Evolutionary conservation across 1,139 yeast species (phyloP).

Genomic region (Yamadazyma triangularis): DNA sequence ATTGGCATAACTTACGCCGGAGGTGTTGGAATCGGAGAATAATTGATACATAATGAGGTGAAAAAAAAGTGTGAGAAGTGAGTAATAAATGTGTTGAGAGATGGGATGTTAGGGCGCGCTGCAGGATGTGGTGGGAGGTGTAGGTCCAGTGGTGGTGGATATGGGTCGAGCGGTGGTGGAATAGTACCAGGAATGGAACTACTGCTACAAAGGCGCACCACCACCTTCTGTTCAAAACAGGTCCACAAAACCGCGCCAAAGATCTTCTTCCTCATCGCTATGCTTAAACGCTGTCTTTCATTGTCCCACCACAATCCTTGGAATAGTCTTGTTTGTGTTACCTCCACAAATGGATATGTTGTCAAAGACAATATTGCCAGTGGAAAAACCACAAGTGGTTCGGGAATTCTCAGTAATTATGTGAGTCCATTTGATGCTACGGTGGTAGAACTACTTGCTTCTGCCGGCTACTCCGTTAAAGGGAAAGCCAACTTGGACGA

Average conservation of each 20-base stretch:
- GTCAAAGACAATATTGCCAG: conserved; percentile 79
- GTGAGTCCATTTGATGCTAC: conserved; percentile 82
- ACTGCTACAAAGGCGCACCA: too few relatives aligned
- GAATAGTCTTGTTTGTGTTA: conserved; percentile 8
- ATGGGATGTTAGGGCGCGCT: too few relatives aligned
- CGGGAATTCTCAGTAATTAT: conserved; percentile 55
- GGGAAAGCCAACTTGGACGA: conserved; percentile 97
- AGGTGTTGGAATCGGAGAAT: conserved; percentile 36
- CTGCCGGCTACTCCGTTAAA: conserved; percentile 37
- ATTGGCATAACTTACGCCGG: conserved; percentile 40
- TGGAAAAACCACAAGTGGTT: conserved; percentile 71
- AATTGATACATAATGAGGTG: background rate
- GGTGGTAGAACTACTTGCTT: conserved; percentile 49
- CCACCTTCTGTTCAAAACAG: too few relatives aligned
- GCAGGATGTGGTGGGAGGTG: too few relatives aligned
- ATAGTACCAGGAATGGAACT: too few relatives aligned
- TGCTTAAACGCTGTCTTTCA: too few relatives aligned
- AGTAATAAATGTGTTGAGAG: too few relatives aligned
- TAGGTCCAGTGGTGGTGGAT: too few relatives aligned
- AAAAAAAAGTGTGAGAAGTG: background rate
- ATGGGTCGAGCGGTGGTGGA: too few relatives aligned
- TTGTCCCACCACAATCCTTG: too few relatives aligned
- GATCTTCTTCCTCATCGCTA: conserved; percentile 1
- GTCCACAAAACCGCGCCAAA: too few relatives aligned
- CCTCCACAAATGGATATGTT: conserved; percentile 6